Base-by-base conservation (phyloP, 2,329 filamentous ascomycete species). In the Clonostachys rosea region DNA sequence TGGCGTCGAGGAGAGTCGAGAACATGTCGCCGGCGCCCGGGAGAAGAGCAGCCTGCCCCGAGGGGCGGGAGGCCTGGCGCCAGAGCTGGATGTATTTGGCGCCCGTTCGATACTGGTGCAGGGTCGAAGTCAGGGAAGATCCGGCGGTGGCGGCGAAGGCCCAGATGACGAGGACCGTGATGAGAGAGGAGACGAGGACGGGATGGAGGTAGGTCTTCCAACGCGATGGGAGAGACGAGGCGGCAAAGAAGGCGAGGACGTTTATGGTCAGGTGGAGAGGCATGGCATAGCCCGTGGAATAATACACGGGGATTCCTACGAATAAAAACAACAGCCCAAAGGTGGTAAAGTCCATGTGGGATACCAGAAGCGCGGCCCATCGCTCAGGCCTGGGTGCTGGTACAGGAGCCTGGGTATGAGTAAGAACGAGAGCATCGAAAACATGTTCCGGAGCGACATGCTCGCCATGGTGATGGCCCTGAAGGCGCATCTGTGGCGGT, bases 21-120 rank as follows among this genome's bases (percentile, higher is more conserved):
- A 83, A 73, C 18, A 83, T 56, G 52, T 84, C 79, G 17, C 77
- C 80, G 0, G 80, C 78, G 8, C 80, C 80, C 0, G 78, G 77
- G 17, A 60, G 49, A 14, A 40, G 47, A 16, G 43, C 30, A 5
- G 34, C 47, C 24, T 30, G 24, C 24, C 24, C 8, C 4, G 24
- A 10, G 24, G 24, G 24, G 30, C 37, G 56, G 24, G 52, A 50
- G 34, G 14, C 61, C 47, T 66, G 62, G 12, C 66, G 57, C 74
- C 77, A 81, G 40, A 83, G 65, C 44, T 70, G 58, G 3, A 75
- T 65, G 56, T 83, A 84, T 40, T 69, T 76, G 6, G 71, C 66
- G 6, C 73, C 71, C 1, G 77, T 80, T 34, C 70, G 70, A 59
- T 83, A 84, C 5, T 63, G 62, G 3, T 54, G 50, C 1, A 84